Conservation (phyloP, 2,329 filamentous ascomycete genomes). For the Zarea fungicola region DNA sequence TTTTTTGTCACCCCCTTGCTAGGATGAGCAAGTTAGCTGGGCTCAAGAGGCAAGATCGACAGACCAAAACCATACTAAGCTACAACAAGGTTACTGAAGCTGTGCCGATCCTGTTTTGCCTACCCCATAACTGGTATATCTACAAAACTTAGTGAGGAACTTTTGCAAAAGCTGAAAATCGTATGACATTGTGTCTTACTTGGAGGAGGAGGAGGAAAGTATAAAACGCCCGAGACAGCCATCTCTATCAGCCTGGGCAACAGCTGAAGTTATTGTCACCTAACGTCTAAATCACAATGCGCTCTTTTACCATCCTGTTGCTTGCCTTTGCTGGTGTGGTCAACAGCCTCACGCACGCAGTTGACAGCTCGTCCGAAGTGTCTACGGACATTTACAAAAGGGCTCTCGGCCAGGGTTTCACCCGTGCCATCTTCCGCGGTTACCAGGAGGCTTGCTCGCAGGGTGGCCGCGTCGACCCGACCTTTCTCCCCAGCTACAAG, state of each 20-base stretch:
- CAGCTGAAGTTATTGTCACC: neutral
- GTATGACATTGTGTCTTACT: neutral
- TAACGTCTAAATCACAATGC: slow-evolving; percentile 2
- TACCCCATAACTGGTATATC: no score
- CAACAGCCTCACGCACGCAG: slow-evolving; percentile 11
- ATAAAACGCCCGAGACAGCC: neutral
- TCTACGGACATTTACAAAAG: slow-evolving; percentile 5
- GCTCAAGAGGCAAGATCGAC: no score
- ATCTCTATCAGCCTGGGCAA: no score
- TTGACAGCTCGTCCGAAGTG: slow-evolving; percentile 9
- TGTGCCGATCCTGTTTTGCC: neutral
- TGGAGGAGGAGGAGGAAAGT: no score
- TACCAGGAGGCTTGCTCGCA: slow-evolving; percentile 12
- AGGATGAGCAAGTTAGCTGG: neutral
- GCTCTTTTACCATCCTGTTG: neutral
- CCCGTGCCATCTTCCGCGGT: slow-evolving; percentile 12
- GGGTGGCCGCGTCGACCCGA: slow-evolving; percentile 14
- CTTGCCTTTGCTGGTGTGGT: neutral
- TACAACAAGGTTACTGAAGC: neutral
- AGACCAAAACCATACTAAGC: no score
- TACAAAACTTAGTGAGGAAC: neutral
- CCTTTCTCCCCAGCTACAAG: slow-evolving; percentile 11
- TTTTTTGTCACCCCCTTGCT: neutral
- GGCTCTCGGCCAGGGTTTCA: slow-evolving; percentile 13
- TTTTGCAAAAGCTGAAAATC: neutral